These are phyloP conservation scores for Cladophialophora immunda DNA, from an alignment of 2,329 filamentous ascomycete species.

Conservation along the genomic window DNA sequence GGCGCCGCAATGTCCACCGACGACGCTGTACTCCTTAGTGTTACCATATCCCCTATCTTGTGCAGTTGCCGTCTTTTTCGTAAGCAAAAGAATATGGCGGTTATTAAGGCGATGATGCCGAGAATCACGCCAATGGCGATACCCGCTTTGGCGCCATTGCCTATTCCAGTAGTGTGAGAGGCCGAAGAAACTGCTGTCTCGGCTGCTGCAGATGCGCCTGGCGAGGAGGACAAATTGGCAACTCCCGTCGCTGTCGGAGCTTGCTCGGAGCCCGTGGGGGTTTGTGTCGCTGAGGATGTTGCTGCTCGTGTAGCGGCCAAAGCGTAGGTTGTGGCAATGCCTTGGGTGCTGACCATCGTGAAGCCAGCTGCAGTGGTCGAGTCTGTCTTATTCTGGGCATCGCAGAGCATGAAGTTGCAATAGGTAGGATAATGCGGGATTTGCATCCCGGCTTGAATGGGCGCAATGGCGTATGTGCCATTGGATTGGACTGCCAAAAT, in stretches of 20 bases:
- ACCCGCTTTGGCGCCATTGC: conserved; percentile 29
- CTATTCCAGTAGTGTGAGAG: conserved; percentile 13
- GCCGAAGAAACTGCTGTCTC: conserved; percentile 12
- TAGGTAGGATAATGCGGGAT: conserved; percentile 28
- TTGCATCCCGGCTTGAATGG: conserved; percentile 31
- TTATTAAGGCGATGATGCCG: conserved; percentile 21
- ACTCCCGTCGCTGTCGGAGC: not conserved
- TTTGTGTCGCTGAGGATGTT: conserved; percentile 1
- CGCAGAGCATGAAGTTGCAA: conserved; percentile 30
- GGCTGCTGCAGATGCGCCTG: conserved; percentile 6
- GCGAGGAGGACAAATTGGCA: conserved; percentile 6
- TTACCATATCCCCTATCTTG: conserved; percentile 17
- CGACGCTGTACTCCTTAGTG: conserved; percentile 20
- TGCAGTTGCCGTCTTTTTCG: conserved; percentile 12
- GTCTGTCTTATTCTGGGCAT: conserved; percentile 27
- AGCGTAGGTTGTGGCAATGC: conserved; percentile 25
- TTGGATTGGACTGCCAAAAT: conserved; percentile 16
- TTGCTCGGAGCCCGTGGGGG: not conserved
- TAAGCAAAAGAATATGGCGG: conserved; percentile 20
- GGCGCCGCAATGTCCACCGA: conserved; percentile 1
- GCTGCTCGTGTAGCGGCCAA: conserved; percentile 20
- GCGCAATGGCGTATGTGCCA: conserved; percentile 30
- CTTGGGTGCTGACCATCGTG: conserved; percentile 32
- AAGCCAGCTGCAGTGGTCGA: conserved; percentile 28
- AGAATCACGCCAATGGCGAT: conserved; percentile 30